Conservation (phyloP, 2,329 filamentous ascomycete genomes). For the Fusarium duplospermum region DNA sequence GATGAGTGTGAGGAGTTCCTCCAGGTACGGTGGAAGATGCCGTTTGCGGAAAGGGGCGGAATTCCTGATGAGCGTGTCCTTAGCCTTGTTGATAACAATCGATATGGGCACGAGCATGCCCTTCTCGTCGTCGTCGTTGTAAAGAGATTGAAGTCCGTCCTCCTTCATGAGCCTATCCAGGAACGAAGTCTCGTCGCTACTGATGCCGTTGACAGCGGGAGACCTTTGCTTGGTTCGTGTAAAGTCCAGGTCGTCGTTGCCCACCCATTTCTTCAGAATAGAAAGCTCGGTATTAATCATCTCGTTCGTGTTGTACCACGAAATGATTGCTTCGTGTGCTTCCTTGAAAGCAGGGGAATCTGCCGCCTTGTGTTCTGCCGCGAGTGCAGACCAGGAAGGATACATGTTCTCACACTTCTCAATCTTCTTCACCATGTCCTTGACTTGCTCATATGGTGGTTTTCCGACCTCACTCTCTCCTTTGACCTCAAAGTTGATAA, state of each 20-base stretch:
- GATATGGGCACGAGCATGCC: constrained; percentile 89
- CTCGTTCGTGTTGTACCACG: constrained; percentile 97
- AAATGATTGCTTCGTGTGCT: constrained; percentile 88
- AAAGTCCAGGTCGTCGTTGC: constrained; percentile 95
- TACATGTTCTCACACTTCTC: constrained; percentile 89
- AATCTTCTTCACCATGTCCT: constrained; percentile 89
- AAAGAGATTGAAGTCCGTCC: constrained; percentile 91
- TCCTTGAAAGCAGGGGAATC: constrained; percentile 82
- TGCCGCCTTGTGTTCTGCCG: constrained; percentile 79
- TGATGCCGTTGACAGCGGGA: constrained; percentile 73
- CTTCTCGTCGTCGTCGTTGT: constrained; percentile 74
- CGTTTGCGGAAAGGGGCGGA: constrained; percentile 86
- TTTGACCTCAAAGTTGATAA: constrained; percentile 93
- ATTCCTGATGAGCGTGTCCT: constrained; percentile 88
- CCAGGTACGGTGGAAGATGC: constrained; percentile 94
- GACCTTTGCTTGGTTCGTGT: constrained; percentile 78
- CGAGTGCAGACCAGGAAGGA: constrained; percentile 81
- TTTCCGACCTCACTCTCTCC: constrained; percentile 93
- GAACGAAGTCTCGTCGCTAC: constrained; percentile 89
- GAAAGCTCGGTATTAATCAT: constrained; percentile 95
- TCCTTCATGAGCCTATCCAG: constrained; percentile 95
- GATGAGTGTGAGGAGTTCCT: constrained; percentile 94
- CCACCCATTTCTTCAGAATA: constrained; percentile 95
- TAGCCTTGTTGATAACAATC: constrained; percentile 91
- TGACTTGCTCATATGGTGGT: constrained; percentile 86